Conservation (phyloP, 2,329 filamentous ascomycete species). For the Botryotinia globosa region DNA sequence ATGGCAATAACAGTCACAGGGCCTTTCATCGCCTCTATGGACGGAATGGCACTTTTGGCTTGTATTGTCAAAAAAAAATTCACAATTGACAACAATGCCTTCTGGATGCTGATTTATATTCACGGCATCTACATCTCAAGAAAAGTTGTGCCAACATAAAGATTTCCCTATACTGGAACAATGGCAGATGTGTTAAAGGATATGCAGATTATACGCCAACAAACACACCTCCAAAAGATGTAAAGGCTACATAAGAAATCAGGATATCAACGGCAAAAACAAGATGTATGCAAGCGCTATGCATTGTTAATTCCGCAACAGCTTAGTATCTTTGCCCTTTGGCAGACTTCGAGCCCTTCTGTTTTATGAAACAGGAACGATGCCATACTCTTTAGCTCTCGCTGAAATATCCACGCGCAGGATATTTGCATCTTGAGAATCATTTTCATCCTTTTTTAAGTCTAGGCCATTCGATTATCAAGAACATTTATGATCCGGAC, state of each 20-base stretch:
- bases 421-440: slow-evolving; percentile 2
- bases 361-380: neutral
- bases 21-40: neutral
- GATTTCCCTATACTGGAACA: neutral
- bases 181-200: neutral
- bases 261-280: neutral
- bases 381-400: slow-evolving; percentile 4
- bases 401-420: neutral
- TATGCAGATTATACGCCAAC: neutral
- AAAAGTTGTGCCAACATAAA: neutral
- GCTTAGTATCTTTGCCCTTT: neutral
- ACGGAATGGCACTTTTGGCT: neutral
- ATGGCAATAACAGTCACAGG: neutral
- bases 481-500: slow-evolving; percentile 28
- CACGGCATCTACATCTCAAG: neutral
- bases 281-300: slow-evolving; percentile 2
- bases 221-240: neutral
- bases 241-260: neutral
- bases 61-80: neutral
- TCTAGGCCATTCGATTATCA: slow-evolving; percentile 29
- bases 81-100: neutral
- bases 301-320: neutral
- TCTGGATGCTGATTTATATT: neutral
- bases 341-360: neutral
- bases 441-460: slow-evolving; percentile 26